These are phyloP conservation scores for Fraxinus ornus DNA, from an alignment of 305 asterid genomes.

Conservation along the genomic window DNA sequence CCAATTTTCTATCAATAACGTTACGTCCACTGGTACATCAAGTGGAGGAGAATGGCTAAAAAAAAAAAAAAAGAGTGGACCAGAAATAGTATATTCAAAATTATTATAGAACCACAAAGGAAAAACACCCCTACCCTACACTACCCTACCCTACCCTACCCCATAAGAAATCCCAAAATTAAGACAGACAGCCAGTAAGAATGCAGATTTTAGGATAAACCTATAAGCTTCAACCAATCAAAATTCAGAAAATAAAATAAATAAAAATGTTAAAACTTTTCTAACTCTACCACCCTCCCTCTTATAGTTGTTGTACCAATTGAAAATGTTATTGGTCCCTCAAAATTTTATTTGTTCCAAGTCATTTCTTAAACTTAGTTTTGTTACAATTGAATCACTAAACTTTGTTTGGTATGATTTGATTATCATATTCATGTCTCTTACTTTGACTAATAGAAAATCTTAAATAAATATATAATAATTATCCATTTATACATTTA, in stretches of 20 bases:
- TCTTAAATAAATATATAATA: not conserved
- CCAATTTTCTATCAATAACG: not conserved
- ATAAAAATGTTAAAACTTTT: conserved; percentile 4
- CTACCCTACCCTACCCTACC: conserved; percentile 26
- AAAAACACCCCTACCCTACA: not conserved
- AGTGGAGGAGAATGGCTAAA: conserved; percentile 33
- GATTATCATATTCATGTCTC: not conserved
- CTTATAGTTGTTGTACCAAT: conserved; percentile 1
- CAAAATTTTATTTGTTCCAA: not conserved
- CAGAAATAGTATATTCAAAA: conserved; percentile 23
- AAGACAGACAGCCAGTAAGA: conserved; percentile 43
- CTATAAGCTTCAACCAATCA: conserved; percentile 43
- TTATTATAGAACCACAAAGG: not conserved
- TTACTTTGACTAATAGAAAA: not conserved
- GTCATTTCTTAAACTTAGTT: not conserved
- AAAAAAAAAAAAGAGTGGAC: conserved; percentile 25
- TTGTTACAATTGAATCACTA: not conserved
- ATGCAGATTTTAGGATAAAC: conserved; percentile 34
- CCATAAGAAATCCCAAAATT: conserved; percentile 46
- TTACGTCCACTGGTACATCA: conserved; percentile 12
- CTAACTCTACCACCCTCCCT: not conserved
- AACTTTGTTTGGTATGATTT: not conserved
- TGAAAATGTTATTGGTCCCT: not conserved
- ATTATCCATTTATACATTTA: not conserved
- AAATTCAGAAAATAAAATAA: conserved; percentile 20